phyloP scores from a whole-genome alignment of 202 grass and related monocot genomes.

The Schoenoplectus tabernaemontani region DNA sequence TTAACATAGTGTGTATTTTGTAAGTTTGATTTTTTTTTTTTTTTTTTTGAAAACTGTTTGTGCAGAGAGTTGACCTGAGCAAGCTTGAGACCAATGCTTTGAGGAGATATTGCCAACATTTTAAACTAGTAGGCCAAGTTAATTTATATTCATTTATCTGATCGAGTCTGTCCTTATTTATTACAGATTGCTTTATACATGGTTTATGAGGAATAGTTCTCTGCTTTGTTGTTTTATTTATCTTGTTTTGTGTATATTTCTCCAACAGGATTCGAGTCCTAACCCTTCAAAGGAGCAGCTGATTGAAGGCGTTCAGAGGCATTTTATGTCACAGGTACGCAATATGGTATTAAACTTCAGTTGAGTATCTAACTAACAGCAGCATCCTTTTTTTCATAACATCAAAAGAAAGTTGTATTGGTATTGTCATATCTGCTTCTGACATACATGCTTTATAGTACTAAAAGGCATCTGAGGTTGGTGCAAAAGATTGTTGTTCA shows the following conservation, averaged over 20 bases:
- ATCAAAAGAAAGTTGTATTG: background rate
- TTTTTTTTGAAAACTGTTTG: slow-evolving; percentile 12
- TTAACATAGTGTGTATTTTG: background rate
- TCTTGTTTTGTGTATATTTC: slow-evolving; percentile 5
- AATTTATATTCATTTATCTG: background rate
- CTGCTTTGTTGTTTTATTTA: slow-evolving; percentile 10
- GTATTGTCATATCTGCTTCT: background rate
- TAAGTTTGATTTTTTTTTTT: slow-evolving; percentile 18
- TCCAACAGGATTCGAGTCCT: slow-evolving; percentile 49
- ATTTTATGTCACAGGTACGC: slow-evolving; percentile 72
- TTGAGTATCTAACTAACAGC: background rate
- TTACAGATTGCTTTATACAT: background rate
- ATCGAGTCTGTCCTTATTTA: background rate
- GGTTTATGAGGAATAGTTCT: background rate
- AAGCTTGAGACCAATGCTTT: slow-evolving; percentile 72
- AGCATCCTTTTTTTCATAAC: background rate
- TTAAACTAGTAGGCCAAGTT: slow-evolving; percentile 55
- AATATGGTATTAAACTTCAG: slow-evolving; percentile 9
- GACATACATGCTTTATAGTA: background rate
- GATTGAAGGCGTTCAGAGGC: slow-evolving; percentile 71
- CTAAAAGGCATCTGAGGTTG: background rate
- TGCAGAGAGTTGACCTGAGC: slow-evolving; percentile 85
- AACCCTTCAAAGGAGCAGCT: slow-evolving; percentile 78
- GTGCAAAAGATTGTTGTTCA: background rate
- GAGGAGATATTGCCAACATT: slow-evolving; percentile 85